Conservation (phyloP, 176 grass and related monocot species). For the Musa troglodytarum region DNA sequence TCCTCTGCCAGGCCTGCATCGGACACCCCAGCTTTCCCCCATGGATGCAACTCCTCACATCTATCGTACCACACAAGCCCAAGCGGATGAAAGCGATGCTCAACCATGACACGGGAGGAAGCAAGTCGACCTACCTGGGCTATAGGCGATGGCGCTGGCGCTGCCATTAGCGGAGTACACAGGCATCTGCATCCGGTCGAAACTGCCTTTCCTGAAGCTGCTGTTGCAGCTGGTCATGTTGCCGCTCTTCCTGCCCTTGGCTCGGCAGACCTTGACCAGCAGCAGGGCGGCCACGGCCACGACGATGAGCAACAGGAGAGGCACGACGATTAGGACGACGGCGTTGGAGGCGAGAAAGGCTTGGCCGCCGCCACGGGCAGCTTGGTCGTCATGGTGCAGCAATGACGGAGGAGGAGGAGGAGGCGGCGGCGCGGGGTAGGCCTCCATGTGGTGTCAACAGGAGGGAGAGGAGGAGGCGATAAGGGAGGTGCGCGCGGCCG, state of each 20-base stretch:
- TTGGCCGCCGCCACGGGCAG: neutral
- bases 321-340: slow-evolving; percentile 21
- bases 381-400: neutral
- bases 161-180: slow-evolving; percentile 13
- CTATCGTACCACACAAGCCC: neutral
- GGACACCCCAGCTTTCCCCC: slow-evolving; percentile 51
- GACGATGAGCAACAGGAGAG: slow-evolving; percentile 19
- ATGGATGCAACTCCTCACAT: slow-evolving; percentile 63
- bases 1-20: slow-evolving; percentile 33
- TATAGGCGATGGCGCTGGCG: slow-evolving; percentile 12
- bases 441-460: slow-evolving; percentile 4
- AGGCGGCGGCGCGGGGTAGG: slow-evolving; percentile 6
- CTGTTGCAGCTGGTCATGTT: slow-evolving; percentile 11
- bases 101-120: neutral
- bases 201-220: slow-evolving; percentile 31
- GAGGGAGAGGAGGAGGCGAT: slow-evolving; percentile 1
- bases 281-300: slow-evolving; percentile 13
- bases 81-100: neutral
- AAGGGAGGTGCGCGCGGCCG: neutral
- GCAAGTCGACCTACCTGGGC: slow-evolving; percentile 22
- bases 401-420: slow-evolving; percentile 11
- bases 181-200: slow-evolving; percentile 7
- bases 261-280: slow-evolving; percentile 26
- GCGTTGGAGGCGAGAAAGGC: slow-evolving; percentile 19
- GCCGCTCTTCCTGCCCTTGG: slow-evolving; percentile 20